Conservation (phyloP, 2,329 filamentous ascomycete genomes). For the Diaporthe sp. region DNA sequence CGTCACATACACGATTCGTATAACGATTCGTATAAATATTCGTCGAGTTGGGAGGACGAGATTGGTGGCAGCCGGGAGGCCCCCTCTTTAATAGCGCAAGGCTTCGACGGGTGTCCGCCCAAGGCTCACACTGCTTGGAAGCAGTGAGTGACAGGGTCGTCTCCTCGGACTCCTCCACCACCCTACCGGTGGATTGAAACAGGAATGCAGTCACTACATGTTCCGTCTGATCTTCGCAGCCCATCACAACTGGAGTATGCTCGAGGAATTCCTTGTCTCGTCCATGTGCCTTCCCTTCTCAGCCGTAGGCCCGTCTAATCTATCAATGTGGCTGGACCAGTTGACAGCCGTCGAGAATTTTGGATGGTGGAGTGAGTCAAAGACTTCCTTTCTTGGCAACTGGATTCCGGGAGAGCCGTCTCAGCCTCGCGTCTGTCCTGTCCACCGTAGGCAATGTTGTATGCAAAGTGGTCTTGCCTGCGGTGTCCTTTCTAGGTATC, state of each 20-base stretch:
- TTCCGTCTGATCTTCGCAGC: conserved; percentile 24
- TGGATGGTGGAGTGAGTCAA: not conserved
- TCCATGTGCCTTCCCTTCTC: conserved; percentile 1
- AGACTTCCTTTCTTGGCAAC: conserved; percentile 26
- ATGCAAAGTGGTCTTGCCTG: not conserved
- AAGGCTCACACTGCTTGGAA: not conserved
- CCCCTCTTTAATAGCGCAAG: conserved; percentile 16
- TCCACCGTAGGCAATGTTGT: not conserved
- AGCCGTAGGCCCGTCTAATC: conserved; percentile 21
- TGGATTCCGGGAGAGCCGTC: not conserved
- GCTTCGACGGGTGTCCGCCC: not conserved
- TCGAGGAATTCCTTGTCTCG: conserved; percentile 11
- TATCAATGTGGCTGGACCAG: not conserved
- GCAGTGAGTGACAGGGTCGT: not conserved
- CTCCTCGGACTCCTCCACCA: conserved; percentile 29
- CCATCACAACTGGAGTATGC: not conserved
- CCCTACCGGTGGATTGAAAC: conserved; percentile 20
- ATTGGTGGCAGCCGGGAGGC: not conserved
- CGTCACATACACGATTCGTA: conserved; percentile 17
- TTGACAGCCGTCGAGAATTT: conserved; percentile 30
- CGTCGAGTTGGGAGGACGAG: not conserved
- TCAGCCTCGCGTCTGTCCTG: not conserved
- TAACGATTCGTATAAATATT: not conserved
- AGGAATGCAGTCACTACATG: not conserved
- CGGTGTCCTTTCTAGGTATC: conserved; percentile 10